A percentile compares a stretch with the other conserved stretches of the same genome.
Conservation (phyloP, 306 rosid species). For the Acmispon strigosus region DNA sequence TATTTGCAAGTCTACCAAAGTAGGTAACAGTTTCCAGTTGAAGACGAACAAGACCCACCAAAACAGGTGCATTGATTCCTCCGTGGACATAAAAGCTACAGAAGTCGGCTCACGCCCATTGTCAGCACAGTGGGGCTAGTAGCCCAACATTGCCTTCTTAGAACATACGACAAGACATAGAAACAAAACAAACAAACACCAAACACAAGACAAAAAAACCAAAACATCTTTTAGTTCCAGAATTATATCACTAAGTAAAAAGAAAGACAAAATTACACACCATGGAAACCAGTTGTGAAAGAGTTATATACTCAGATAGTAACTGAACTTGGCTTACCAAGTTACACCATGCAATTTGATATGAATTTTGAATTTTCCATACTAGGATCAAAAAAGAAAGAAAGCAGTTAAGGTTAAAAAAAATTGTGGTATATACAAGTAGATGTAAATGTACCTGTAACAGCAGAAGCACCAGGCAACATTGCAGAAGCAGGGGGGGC, state of each 20-base stretch:
- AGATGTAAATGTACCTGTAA: conserved; percentile 58
- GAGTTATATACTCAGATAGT: conserved; percentile 43
- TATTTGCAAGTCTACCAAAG: conserved; percentile 89
- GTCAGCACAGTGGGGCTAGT: conserved; percentile 99
- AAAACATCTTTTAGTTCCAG: conserved; percentile 95
- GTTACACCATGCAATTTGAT: conserved; percentile 84
- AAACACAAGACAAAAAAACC: conserved; percentile 93
- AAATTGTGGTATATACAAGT: conserved; percentile 19
- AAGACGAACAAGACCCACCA: conserved; percentile 99
- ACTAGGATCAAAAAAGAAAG: conserved; percentile 62
- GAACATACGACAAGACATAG: conserved; percentile 88
- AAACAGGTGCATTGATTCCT: conserved; percentile 93
- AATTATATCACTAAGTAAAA: conserved; percentile 70
- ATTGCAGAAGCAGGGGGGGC: conserved; percentile 94
- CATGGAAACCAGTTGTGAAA: conserved; percentile 40
- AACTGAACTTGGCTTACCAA: conserved; percentile 88
- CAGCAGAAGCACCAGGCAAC: conserved; percentile 53
- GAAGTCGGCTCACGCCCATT: conserved; percentile 99
- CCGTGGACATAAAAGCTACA: conserved; percentile 98
- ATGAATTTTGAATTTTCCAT: conserved; percentile 92
- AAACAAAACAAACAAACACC: conserved; percentile 98
- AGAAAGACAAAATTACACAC: conserved; percentile 45
- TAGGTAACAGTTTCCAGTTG: conserved; percentile 81
- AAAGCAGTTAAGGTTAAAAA: conserved; percentile 60
- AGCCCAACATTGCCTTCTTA: conserved; percentile 99